Conservation (phyloP, 768 basidiomycete genomes). For the Strobilomyces confusus region DNA sequence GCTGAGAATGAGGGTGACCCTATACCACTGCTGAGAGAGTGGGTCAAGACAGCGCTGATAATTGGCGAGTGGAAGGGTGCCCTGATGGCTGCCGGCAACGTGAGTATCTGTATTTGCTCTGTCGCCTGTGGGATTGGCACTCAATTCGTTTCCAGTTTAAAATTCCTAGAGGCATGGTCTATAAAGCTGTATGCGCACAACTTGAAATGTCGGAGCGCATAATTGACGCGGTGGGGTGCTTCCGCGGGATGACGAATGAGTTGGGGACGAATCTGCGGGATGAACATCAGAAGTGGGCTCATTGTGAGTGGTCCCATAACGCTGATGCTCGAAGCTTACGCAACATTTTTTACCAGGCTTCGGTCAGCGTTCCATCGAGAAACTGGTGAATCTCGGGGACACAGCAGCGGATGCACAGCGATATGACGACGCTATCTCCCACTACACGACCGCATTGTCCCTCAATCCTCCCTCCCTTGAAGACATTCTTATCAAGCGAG, state of each 20-base stretch:
- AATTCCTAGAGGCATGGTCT: background rate
- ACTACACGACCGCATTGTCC: background rate
- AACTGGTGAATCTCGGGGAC: background rate
- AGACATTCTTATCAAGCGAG: background rate
- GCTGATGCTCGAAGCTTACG: background rate
- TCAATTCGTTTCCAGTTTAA: background rate
- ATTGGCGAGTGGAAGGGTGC: background rate
- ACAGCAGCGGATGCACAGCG: background rate
- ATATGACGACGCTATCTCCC: background rate
- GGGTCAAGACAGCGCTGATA: background rate
- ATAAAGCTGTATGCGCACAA: background rate
- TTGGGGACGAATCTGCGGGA: background rate
- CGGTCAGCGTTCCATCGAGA: background rate
- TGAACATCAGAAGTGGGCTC: background rate
- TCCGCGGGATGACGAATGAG: background rate
- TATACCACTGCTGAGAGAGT: background rate
- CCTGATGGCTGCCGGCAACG: background rate
- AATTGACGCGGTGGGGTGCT: background rate
- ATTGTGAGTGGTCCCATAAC: background rate
- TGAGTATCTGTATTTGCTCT: background rate
- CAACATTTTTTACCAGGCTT: background rate
- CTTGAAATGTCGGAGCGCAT: background rate
- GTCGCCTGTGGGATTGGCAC: background rate
- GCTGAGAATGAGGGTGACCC: background rate
- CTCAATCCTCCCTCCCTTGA: background rate